Conservation (phyloP, 306 rosid genomes). For the Aeschynomene evenia region DNA sequence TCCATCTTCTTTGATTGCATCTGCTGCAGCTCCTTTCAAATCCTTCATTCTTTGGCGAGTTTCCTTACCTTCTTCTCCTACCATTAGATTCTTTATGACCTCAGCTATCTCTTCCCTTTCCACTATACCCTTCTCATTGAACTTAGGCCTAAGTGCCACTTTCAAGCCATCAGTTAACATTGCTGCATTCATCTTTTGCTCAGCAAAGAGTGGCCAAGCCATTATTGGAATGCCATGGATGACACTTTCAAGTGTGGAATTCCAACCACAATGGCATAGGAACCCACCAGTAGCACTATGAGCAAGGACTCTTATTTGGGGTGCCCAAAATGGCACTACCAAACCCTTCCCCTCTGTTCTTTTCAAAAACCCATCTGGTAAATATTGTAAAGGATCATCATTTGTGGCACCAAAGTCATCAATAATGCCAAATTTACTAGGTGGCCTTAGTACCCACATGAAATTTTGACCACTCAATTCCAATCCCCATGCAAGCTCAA, state of each 20-base stretch:
- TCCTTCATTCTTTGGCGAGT: not conserved
- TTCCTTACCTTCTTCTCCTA: slow-evolving; percentile 16
- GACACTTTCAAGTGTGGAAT: slow-evolving; percentile 21
- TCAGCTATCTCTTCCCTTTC: slow-evolving; percentile 27
- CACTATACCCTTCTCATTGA: slow-evolving; percentile 13
- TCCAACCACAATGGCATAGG: not conserved
- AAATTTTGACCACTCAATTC: slow-evolving; percentile 31
- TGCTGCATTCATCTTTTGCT: slow-evolving; percentile 29
- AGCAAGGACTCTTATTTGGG: not conserved
- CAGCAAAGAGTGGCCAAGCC: slow-evolving; percentile 34
- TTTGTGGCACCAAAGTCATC: not conserved
- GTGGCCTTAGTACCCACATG: slow-evolving; percentile 29
- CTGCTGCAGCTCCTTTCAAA: slow-evolving; percentile 3
- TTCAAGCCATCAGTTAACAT: not conserved
- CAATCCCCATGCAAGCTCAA: slow-evolving; percentile 31
- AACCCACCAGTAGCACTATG: not conserved
- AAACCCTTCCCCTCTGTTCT: not conserved
- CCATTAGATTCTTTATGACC: slow-evolving; percentile 29
- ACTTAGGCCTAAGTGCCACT: slow-evolving; percentile 27
- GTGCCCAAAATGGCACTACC: not conserved
- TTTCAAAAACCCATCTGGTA: not conserved
- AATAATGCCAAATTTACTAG: not conserved
- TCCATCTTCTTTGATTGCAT: slow-evolving; percentile 17
- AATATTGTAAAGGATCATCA: not conserved
- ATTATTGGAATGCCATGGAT: slow-evolving; percentile 26